phyloP scores from a whole-genome alignment of 208 protist genomes.

The Trypanosoma theileri region DNA sequence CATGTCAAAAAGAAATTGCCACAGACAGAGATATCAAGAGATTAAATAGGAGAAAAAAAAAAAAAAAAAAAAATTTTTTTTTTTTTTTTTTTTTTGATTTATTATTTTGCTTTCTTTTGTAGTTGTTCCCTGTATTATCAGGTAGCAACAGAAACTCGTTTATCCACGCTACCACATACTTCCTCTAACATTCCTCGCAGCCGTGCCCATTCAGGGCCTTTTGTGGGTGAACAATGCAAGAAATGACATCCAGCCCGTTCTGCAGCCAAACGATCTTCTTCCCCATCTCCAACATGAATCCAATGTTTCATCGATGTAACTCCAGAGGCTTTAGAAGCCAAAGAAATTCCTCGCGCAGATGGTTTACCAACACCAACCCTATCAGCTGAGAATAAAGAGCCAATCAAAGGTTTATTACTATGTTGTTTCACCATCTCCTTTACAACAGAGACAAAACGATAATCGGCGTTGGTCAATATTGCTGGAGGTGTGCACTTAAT shows the following conservation, averaged over 20 bases:
- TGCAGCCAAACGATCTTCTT: conserved; percentile 54
- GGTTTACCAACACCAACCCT: conserved; percentile 63
- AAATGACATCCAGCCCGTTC: conserved; percentile 50
- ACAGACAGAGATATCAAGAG: too few species aligned
- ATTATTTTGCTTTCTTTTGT: too few species aligned
- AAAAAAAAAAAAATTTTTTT: too few species aligned
- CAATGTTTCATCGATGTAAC: conserved; percentile 28
- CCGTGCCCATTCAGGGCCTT: conserved; percentile 51
- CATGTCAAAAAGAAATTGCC: too few species aligned
- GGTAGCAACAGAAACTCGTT: background rate
- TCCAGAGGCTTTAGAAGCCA: conserved; percentile 19
- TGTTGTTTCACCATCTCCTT: conserved; percentile 13
- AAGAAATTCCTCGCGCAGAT: conserved; percentile 47
- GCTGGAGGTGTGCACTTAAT: conserved; percentile 12
- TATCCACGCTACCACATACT: conserved; percentile 1
- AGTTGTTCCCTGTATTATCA: too few species aligned
- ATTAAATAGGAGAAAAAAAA: too few species aligned
- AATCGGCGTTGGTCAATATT: conserved; percentile 25
- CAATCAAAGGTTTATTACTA: conserved; percentile 17
- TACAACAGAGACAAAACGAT: conserved; percentile 5
- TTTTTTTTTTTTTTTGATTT: too few species aligned
- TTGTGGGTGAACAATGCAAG: conserved; percentile 37
- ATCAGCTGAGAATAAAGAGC: conserved; percentile 39
- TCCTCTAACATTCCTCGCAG: conserved; percentile 37
- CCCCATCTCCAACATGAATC: conserved; percentile 68